Conservation (phyloP, 306 rosid genomes). For the Mucuna pruriens region DNA sequence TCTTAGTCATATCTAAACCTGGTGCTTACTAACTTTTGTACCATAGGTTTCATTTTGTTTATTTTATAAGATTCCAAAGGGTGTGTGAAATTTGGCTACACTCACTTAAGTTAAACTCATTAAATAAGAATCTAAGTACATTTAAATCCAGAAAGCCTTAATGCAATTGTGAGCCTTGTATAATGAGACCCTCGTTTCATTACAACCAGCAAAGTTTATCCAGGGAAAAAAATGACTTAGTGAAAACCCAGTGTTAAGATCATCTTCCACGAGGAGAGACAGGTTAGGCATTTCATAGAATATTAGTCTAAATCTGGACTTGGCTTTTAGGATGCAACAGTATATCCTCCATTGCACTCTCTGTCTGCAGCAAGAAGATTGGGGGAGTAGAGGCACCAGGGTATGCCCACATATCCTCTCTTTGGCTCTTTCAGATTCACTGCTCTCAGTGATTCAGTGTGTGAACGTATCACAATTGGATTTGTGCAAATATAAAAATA, state of each 20-base stretch:
- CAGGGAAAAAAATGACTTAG: background rate
- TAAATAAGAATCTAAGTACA: background rate
- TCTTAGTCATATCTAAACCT: background rate
- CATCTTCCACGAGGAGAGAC: background rate
- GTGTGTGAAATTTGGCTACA: background rate
- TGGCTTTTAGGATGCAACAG: background rate
- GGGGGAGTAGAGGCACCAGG: too few relatives aligned
- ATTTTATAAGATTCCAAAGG: background rate
- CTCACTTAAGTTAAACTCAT: background rate
- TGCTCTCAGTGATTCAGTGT: too few relatives aligned
- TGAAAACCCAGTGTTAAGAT: background rate
- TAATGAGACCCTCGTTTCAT: background rate
- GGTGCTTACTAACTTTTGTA: background rate
- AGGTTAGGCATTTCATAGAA: background rate
- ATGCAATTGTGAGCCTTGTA: background rate
- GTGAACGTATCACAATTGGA: too few relatives aligned
- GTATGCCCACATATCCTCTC: too few relatives aligned
- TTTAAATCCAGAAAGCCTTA: background rate
- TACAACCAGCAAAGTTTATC: background rate
- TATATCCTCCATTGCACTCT: background rate
- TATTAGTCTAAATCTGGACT: background rate
- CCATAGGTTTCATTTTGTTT: background rate
- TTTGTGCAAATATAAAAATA: too few relatives aligned
- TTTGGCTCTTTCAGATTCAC: too few relatives aligned
- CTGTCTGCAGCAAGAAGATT: too few relatives aligned